A percentile compares a stretch with the other conserved stretches of the same genome.
These are phyloP conservation scores for Sedum album DNA, from an alignment of 164 flowering plant genomes.

Conservation along the genomic window DNA sequence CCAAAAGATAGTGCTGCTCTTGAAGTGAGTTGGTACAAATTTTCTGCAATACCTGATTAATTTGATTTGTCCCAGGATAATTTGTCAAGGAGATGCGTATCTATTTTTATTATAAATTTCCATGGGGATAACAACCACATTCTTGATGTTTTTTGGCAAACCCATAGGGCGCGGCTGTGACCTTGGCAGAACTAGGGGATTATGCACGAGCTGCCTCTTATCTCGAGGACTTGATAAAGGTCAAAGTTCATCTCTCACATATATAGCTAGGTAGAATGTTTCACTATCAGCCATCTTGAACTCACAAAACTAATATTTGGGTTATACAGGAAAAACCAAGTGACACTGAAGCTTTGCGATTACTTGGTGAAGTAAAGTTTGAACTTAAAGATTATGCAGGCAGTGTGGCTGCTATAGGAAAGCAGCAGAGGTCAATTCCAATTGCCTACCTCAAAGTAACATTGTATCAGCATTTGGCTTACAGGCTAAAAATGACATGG, in stretches of 20 bases:
- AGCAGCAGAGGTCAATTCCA: constrained; percentile 41
- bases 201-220: constrained; percentile 51
- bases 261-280: not conserved
- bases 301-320: not conserved
- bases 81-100: not conserved
- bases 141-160: not conserved
- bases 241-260: constrained; percentile 13
- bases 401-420: constrained; percentile 68
- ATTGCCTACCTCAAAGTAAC: not conserved
- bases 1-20: constrained; percentile 75
- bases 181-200: constrained; percentile 69
- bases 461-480: not conserved
- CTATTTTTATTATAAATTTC: not conserved
- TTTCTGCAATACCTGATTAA: constrained; percentile 3
- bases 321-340: constrained; percentile 49
- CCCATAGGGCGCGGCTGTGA: constrained; percentile 81
- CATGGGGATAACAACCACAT: not conserved
- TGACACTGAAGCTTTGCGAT: constrained; percentile 74
- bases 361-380: constrained; percentile 86
- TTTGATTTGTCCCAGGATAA: not conserved
- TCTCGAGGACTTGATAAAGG: constrained; percentile 69
- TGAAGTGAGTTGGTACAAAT: constrained; percentile 57
- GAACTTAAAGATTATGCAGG: constrained; percentile 82
- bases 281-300: not conserved
- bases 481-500: not conserved